Evolutionary conservation across 2,329 filamentous ascomycete species (phyloP).

Genomic region (Fusarium duplospermum): DNA sequence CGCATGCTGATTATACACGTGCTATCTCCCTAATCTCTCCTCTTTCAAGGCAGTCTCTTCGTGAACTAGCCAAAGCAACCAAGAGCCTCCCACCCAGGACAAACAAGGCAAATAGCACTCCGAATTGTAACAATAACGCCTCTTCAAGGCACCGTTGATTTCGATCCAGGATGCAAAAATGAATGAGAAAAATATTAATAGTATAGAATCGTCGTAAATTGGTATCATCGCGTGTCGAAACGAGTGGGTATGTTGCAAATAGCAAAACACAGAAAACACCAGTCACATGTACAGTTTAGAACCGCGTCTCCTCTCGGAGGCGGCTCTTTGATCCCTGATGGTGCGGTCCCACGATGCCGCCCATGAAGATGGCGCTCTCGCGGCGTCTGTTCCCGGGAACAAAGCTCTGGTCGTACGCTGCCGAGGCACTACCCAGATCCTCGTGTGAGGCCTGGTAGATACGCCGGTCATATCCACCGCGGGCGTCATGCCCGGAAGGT

Average conservation of each 20-base stretch:
- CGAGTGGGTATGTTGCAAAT: conserved; percentile 48
- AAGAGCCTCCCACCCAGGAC: background rate
- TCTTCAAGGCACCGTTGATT: conserved; percentile 4
- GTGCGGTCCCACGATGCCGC: conserved; percentile 59
- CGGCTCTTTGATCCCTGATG: conserved; percentile 65
- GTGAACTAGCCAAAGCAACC: conserved; percentile 2
- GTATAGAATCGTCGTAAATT: conserved; percentile 41
- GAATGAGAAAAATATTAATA: conserved; percentile 39
- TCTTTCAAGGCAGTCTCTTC: background rate
- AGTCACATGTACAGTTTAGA: conserved; percentile 48
- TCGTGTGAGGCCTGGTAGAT: conserved; percentile 47
- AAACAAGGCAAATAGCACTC: conserved; percentile 1
- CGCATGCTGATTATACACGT: background rate
- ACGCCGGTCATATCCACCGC: conserved; percentile 53
- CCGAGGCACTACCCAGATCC: conserved; percentile 37
- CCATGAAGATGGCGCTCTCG: conserved; percentile 71
- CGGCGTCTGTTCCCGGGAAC: conserved; percentile 62
- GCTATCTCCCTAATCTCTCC: background rate
- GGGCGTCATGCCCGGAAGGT: conserved; percentile 40
- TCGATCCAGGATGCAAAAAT: conserved; percentile 27
- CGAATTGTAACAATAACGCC: conserved; percentile 22
- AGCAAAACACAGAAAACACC: conserved; percentile 41
- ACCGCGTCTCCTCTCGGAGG: conserved; percentile 65
- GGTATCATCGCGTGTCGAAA: conserved; percentile 47
- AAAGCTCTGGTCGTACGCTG: conserved; percentile 54